Conservation (phyloP, 2,329 filamentous ascomycete species). For the Botrytis cinerea region DNA sequence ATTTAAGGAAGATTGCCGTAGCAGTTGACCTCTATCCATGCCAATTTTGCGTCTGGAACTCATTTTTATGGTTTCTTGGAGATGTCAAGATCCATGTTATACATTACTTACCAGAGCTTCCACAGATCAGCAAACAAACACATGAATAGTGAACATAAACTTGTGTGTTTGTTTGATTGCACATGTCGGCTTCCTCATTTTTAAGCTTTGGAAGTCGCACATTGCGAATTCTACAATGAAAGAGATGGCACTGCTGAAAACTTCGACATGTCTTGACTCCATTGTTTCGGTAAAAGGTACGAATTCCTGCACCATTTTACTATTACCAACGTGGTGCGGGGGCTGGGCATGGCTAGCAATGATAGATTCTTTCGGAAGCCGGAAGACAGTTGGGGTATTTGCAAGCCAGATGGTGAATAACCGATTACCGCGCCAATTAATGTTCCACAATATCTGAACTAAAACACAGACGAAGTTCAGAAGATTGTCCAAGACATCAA, state of each 20-base stretch:
- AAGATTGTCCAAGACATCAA: background rate
- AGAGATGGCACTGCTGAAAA: background rate
- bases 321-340: accelerated
- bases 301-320: too few relatives aligned
- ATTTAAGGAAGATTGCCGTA: background rate
- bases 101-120: background rate
- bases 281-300: background rate
- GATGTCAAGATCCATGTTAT: too few relatives aligned
- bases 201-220: background rate
- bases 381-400: background rate
- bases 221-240: background rate
- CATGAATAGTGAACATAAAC: background rate
- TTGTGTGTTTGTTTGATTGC: too few relatives aligned
- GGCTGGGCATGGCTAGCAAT: too few relatives aligned
- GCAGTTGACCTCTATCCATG: background rate
- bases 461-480: too few relatives aligned
- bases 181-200: too few relatives aligned
- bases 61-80: background rate
- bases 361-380: background rate
- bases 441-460: background rate
- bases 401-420: background rate
- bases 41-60: too few relatives aligned
- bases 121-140: background rate
- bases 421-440: background rate
- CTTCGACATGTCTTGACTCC: background rate